Evolutionary conservation across 1,284 basidiomycete species (phyloP), one percentile per base, ranked within the genome.

Genomic region (Rhodotorula sp.): DNA sequence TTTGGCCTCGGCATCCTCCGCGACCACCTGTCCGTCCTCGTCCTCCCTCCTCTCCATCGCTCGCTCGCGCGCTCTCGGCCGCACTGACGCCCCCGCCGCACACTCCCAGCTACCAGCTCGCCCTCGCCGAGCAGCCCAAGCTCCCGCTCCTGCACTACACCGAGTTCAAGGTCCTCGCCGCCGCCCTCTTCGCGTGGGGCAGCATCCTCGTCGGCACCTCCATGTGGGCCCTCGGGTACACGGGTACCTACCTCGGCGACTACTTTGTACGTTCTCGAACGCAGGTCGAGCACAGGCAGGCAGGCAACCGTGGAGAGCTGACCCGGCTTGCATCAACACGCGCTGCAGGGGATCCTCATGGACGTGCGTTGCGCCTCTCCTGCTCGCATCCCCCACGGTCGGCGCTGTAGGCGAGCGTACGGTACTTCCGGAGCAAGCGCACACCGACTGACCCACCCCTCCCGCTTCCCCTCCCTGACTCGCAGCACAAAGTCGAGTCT

Each of bases 151-250:
- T 85, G 44, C 89, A 61, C 83, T 90, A 74, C 86, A 89, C 81
- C 2, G 85, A 85, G 32, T 77, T 84, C 77, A 89, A 88, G 64
- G 76, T 87, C 61, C 78, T 91, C 29, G 93, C 92, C 2, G 84
- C 84, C 15, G 55, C 39, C 15, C 84, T 94, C 59, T 91, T 97
- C 80, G 81, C 83, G 63, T 60, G 86, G 21, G 94, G 94, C 37
- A 91, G 94, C 80, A 84, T 87, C 29, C 88, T 96, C 73, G 95
- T 97, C 66, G 74, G 96, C 61, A 90, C 89, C 32, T 95, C 92
- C 50, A 97, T 94, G 53, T 97, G 89, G 87, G 90, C 91, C 0
- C 84, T 99, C 25, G 96, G 96, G 27, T 85, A 98, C 74, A 97
- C 95, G 15, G 95, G 94, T 69, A 81, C 78, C 72, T 84, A 79